phyloP scores from a whole-genome alignment of 768 basidiomycete species.

The Gelatoporia subvermispora region DNA sequence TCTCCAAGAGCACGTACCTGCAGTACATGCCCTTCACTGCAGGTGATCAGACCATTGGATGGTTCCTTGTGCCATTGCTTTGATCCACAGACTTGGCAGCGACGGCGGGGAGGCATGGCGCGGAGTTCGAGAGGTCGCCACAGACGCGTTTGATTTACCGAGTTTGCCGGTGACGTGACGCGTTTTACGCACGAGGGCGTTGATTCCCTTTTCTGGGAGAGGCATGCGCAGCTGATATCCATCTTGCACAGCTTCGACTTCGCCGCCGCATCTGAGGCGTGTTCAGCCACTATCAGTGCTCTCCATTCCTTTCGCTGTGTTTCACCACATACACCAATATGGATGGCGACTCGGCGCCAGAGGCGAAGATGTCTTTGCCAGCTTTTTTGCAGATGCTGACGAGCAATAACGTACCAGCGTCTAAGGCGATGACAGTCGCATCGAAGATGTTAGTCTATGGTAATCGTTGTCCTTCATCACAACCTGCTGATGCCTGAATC shows the following conservation, averaged over 20 bases:
- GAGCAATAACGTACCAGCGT: constrained; percentile 47
- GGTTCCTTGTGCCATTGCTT: constrained; percentile 86
- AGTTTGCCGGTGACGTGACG: no score
- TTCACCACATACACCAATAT: no score
- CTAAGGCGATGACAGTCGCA: constrained; percentile 66
- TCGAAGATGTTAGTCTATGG: constrained; percentile 54
- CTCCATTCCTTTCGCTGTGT: no score
- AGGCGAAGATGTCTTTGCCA: constrained; percentile 54
- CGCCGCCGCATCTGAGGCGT: no score
- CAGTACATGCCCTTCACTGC: constrained; percentile 88
- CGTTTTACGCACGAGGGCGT: neutral
- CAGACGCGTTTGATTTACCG: no score
- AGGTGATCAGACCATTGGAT: constrained; percentile 74
- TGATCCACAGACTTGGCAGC: constrained; percentile 78
- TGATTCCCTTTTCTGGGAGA: constrained; percentile 11
- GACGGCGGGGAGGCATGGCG: constrained; percentile 54
- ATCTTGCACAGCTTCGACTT: neutral
- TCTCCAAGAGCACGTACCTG: constrained; percentile 46
- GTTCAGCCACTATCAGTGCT: no score
- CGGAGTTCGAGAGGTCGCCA: no score
- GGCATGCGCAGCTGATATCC: neutral
- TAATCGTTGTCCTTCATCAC: neutral
- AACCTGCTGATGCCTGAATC: neutral
- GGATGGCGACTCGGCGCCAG: neutral
- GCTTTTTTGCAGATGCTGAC: constrained; percentile 65